Percentiles rank a stretch among this genome's conserved stretches.
These are phyloP conservation scores for Allium sativum DNA, from an alignment of 106 monocot genomes.

Conservation along the genomic window DNA sequence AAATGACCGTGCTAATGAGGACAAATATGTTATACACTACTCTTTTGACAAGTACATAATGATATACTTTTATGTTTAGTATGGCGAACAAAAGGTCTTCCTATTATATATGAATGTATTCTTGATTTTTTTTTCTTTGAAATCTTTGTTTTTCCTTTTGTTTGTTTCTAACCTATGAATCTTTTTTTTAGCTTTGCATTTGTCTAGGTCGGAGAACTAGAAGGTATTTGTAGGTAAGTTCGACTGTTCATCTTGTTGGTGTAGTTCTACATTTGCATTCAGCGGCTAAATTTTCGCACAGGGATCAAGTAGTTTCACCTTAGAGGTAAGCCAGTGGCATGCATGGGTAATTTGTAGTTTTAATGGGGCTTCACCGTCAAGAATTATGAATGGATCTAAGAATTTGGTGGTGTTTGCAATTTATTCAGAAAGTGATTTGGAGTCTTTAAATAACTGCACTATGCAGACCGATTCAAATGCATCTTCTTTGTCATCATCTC, in stretches of 20 bases:
- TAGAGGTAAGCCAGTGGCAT: conserved; percentile 79
- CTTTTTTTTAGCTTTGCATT: too few relatives aligned
- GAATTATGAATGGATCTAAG: conserved; percentile 21
- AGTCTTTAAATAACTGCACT: conserved; percentile 42
- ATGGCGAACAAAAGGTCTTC: too few relatives aligned
- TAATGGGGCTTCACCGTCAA: conserved; percentile 20
- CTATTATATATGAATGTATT: too few relatives aligned
- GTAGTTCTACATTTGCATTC: conserved; percentile 60
- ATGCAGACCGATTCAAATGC: conserved; percentile 27
- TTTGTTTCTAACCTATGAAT: too few relatives aligned
- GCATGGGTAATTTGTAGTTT: conserved; percentile 47
- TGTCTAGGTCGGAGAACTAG: too few relatives aligned
- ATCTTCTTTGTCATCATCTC: conserved; percentile 44
- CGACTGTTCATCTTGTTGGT: conserved; percentile 76
- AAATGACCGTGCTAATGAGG: too few relatives aligned
- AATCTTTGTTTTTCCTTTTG: too few relatives aligned
- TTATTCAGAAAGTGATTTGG: conserved; percentile 62
- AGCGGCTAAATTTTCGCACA: conserved; percentile 84
- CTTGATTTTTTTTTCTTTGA: too few relatives aligned
- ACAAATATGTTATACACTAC: too few relatives aligned
- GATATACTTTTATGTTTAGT: too few relatives aligned
- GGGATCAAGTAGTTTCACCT: conserved; percentile 60
- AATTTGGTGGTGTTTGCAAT: conserved; percentile 24
- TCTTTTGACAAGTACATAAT: too few relatives aligned
- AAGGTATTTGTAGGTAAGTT: conserved; percentile 47